Evolutionary conservation across 495 filamentous ascomycete genomes (phyloP).

Genomic region (Penicillium salamii): DNA sequence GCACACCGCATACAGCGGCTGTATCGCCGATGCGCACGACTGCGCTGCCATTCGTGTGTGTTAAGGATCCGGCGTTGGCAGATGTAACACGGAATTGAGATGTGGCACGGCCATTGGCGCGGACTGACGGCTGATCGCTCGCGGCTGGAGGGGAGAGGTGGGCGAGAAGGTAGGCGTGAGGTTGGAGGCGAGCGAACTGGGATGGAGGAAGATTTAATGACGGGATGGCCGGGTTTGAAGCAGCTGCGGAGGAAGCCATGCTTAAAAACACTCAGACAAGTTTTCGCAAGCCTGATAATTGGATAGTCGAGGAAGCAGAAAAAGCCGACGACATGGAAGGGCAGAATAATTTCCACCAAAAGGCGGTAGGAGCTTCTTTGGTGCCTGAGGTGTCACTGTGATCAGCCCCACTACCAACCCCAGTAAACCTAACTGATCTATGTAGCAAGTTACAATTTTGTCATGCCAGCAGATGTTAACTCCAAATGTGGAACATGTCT

Average conservation of each 20-base stretch:
- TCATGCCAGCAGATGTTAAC: no score
- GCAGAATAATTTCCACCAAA: constrained; percentile 30
- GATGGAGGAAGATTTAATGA: constrained; percentile 70
- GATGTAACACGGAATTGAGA: constrained; percentile 64
- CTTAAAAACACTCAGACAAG: not conserved
- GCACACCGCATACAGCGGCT: constrained; percentile 85
- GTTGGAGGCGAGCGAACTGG: constrained; percentile 87
- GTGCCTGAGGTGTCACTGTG: not conserved
- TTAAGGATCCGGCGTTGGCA: constrained; percentile 74
- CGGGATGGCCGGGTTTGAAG: constrained; percentile 27
- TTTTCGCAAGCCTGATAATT: constrained; percentile 7
- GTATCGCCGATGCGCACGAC: constrained; percentile 88
- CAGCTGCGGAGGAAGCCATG: constrained; percentile 26
- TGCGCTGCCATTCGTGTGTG: constrained; percentile 83
- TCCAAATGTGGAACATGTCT: no score
- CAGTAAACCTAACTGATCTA: no score
- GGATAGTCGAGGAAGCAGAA: constrained; percentile 20
- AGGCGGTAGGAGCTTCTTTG: constrained; percentile 1
- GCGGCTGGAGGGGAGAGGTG: constrained; percentile 66
- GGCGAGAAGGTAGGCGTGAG: constrained; percentile 82
- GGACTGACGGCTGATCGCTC: constrained; percentile 54
- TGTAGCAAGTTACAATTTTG: no score
- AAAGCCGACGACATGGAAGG: constrained; percentile 23
- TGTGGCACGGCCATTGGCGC: constrained; percentile 76
- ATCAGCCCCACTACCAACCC: not conserved